Evolutionary conservation across 2,329 filamentous ascomycete species (phyloP), one percentile per base, ranked within the genome.

Genomic region (Sarocladium strictum): DNA sequence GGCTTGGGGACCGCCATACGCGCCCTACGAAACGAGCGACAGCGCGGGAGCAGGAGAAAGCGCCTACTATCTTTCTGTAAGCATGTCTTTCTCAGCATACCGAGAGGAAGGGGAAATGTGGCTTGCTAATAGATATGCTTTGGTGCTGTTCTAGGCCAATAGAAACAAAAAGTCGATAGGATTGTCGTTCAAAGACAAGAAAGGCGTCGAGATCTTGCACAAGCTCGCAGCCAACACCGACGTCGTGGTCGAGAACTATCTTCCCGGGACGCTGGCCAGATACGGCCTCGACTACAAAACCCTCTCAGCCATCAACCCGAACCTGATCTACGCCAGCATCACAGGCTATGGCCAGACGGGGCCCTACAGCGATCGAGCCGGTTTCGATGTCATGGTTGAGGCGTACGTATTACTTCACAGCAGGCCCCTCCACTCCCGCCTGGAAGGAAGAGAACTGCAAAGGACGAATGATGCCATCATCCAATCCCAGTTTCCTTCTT

Each of bases 351-450:
- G 94, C 2, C 94, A 99, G 68, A 96, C 89, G 1, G 94, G 94
- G 0, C 94, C 94, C 0, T 96, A 96, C 70, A 83, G 86, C 5
- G 82, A 85, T 59, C 81, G 94, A 14, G 91, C 94, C 2, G 94
- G 94, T 4, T 99, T 97, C 76, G 94, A 99, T 71, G 94, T 99
- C 61, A 99, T 99, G 93, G 93, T 99, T 12, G 94, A 99, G 75
- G 94, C 94, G 57, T n/a, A n/a, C n/a, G n/a, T n/a, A n/a, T n/a
- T n/a, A n/a, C n/a, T n/a, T n/a, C n/a, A n/a, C n/a, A n/a, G n/a
- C n/a, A n/a, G n/a, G n/a, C n/a, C n/a, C n/a, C n/a, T n/a, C n/a
- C n/a, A n/a, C n/a, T n/a, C n/a, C n/a, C n/a, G n/a, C n/a, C n/a
- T n/a, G n/a, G n/a, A n/a, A n/a, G n/a, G n/a, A n/a, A n/a, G n/a